These are phyloP conservation scores for Daldinia loculata DNA, from an alignment of 495 filamentous ascomycete species.

Conservation along the genomic window DNA sequence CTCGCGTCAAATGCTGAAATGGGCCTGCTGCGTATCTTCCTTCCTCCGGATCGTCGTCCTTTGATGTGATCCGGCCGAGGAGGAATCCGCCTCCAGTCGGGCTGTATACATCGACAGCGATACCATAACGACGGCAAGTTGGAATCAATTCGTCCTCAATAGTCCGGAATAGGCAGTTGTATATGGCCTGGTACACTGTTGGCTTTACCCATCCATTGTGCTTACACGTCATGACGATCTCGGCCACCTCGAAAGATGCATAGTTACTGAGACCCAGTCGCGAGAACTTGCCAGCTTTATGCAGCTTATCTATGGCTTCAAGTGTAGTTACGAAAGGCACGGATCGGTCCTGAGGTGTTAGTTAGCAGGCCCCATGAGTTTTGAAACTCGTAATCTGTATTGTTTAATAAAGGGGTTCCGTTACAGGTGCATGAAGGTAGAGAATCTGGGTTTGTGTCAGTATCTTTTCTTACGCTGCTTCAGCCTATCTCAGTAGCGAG, in stretches of 20 bases:
- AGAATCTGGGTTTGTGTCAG: constrained; percentile 60
- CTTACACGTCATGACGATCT: constrained; percentile 76
- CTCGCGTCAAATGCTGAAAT: constrained; percentile 63
- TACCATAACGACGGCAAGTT: constrained; percentile 75
- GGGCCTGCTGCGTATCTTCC: constrained; percentile 69
- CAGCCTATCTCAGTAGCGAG: no score
- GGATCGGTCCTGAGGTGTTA: constrained; percentile 61
- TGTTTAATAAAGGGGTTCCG: background rate
- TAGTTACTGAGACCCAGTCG: constrained; percentile 79
- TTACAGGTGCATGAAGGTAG: constrained; percentile 76
- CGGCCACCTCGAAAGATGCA: constrained; percentile 84
- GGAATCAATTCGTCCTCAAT: constrained; percentile 80
- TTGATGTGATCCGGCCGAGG: constrained; percentile 64
- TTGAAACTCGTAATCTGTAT: background rate
- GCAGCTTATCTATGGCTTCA: constrained; percentile 71
- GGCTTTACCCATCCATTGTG: constrained; percentile 73
- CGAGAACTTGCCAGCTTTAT: constrained; percentile 82
- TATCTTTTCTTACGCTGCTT: background rate
- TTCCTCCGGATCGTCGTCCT: constrained; percentile 64
- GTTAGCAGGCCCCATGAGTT: background rate
- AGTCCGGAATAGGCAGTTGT: constrained; percentile 69
- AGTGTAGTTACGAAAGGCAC: constrained; percentile 77
- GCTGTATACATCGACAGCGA: constrained; percentile 83
- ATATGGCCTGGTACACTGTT: constrained; percentile 70
- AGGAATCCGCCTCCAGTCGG: constrained; percentile 80